Evolutionary conservation across 306 rosid genomes (phyloP).

Genomic region (Alnus glutinosa): DNA sequence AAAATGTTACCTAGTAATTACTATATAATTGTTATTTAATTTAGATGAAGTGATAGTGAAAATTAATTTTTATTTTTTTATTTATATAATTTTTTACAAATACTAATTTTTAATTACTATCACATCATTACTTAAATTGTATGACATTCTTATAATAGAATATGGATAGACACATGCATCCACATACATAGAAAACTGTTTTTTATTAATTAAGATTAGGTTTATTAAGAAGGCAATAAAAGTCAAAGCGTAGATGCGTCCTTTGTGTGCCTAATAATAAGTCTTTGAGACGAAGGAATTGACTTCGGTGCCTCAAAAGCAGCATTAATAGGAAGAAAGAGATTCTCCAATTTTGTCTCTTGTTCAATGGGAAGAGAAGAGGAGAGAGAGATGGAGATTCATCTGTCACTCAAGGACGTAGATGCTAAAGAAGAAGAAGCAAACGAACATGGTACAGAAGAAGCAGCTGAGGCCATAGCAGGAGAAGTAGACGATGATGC

Average conservation of each 20-base stretch:
- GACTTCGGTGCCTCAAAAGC: constrained; percentile 95
- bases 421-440: not conserved
- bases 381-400: constrained; percentile 51
- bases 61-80: no score
- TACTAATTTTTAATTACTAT: no score
- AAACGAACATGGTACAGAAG: constrained; percentile 29
- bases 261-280: constrained; percentile 57
- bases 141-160: no score
- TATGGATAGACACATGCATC: no score
- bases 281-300: constrained; percentile 65
- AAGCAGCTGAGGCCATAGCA: constrained; percentile 38
- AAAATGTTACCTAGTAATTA: no score
- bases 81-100: no score
- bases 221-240: constrained; percentile 49
- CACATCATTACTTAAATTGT: no score
- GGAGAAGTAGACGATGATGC: constrained; percentile 64
- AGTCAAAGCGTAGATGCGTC: constrained; percentile 89
- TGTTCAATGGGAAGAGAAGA: constrained; percentile 41
- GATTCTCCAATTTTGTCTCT: constrained; percentile 39
- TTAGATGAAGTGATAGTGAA: no score
- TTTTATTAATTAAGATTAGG: constrained; percentile 30
- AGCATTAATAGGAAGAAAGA: constrained; percentile 39
- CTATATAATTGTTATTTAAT: no score
- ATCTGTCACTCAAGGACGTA: no score
- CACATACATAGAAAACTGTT: not conserved